These are phyloP conservation scores for Moricandia arvensis DNA, from an alignment of 345 rosid genomes.

Conservation along the genomic window DNA sequence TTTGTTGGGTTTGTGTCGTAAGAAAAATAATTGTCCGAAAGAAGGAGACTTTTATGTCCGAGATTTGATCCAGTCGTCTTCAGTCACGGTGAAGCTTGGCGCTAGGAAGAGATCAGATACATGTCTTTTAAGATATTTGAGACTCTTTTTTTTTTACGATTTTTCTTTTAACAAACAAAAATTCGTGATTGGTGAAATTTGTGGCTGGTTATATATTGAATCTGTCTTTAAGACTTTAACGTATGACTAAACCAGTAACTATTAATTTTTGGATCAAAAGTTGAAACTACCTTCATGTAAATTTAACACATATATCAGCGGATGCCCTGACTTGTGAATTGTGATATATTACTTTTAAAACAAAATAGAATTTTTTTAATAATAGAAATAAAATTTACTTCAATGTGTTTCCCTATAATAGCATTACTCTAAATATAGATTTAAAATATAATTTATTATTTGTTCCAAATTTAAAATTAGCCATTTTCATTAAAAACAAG, in stretches of 20 bases:
- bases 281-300: not conserved
- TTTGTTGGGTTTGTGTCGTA: not conserved
- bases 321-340: not conserved
- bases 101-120: not conserved
- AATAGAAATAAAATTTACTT: too few species aligned
- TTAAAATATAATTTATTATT: too few species aligned
- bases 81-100: constrained; percentile 20
- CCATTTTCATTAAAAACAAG: too few species aligned
- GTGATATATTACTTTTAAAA: not conserved
- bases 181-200: not conserved
- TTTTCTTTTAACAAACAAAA: not conserved
- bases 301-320: not conserved
- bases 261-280: not conserved
- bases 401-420: too few species aligned
- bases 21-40: not conserved
- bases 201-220: not conserved
- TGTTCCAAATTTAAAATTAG: too few species aligned
- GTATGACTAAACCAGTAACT: not conserved
- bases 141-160: not conserved
- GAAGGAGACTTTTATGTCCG: constrained; percentile 14
- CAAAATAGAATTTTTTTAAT: too few species aligned
- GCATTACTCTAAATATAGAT: too few species aligned
- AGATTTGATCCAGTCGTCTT: constrained; percentile 19
- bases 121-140: not conserved
- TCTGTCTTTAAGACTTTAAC: not conserved